A percentile compares a stretch with the other conserved stretches of the same genome.
Evolutionary conservation across 208 protist genomes (phyloP).

Genomic region (Trypanosoma platydactyli): DNA sequence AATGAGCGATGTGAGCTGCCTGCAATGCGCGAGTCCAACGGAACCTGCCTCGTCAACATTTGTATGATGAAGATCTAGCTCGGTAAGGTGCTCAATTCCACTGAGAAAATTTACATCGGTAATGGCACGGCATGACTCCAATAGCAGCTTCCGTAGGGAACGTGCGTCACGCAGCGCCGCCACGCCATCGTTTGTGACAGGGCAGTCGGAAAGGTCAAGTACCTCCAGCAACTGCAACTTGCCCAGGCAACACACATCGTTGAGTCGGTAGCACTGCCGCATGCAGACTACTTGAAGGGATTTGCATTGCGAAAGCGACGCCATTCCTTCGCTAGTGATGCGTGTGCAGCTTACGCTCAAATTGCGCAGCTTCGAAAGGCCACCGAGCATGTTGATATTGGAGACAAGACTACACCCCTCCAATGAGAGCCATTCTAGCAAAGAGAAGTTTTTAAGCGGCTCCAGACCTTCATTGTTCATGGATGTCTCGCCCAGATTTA

Average conservation of each 20-base stretch:
- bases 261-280: slow-evolving; percentile 37
- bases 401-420: slow-evolving; percentile 25
- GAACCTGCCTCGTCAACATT: slow-evolving; percentile 26
- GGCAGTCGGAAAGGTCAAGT: slow-evolving; percentile 27
- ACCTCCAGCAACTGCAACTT: slow-evolving; percentile 18
- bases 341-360: slow-evolving; percentile 40
- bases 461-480: slow-evolving; percentile 22
- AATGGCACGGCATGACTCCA: slow-evolving; percentile 51
- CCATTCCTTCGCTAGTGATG: slow-evolving; percentile 32
- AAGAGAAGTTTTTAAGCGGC: not conserved
- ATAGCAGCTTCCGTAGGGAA: slow-evolving; percentile 26
- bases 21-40: slow-evolving; percentile 6
- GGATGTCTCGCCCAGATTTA: slow-evolving; percentile 25
- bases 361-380: slow-evolving; percentile 33
- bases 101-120: slow-evolving; percentile 31
- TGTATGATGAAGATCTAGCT: slow-evolving; percentile 72
- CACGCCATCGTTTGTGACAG: slow-evolving; percentile 13
- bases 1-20: slow-evolving; percentile 10
- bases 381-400: slow-evolving; percentile 33
- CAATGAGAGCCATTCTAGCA: slow-evolving; percentile 25
- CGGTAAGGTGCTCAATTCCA: slow-evolving; percentile 29
- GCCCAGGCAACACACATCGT: slow-evolving; percentile 17
- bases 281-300: slow-evolving; percentile 36
- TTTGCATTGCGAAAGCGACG: slow-evolving; percentile 26
- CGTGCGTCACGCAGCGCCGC: slow-evolving; percentile 13